Evolutionary conservation across 2,329 filamentous ascomycete genomes (phyloP).

Genomic region (Colletotrichum lini): DNA sequence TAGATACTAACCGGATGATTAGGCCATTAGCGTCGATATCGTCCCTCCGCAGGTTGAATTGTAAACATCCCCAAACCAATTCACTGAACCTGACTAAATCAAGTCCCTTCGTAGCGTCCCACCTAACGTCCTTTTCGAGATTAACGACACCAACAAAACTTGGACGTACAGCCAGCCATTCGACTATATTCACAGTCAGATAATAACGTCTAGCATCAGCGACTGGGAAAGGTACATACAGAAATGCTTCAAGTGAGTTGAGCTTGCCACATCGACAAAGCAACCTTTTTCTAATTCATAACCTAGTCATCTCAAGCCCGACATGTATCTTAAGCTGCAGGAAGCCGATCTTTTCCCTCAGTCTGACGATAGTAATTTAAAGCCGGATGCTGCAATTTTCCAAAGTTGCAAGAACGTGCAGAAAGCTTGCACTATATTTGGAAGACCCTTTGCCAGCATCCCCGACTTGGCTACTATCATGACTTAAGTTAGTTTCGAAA

Average conservation of each 20-base stretch:
- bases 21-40: conserved; percentile 49
- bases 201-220: conserved; percentile 49
- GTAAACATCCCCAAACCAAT: conserved; percentile 45
- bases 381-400: conserved; percentile 44
- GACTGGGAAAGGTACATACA: conserved; percentile 44
- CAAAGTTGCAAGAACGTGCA: conserved; percentile 51
- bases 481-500: conserved; percentile 65
- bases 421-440: conserved; percentile 48
- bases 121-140: conserved; percentile 48
- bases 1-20: not conserved
- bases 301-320: conserved; percentile 37
- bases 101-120: conserved; percentile 43
- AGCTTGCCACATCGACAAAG: conserved; percentile 10
- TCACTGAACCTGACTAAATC: conserved; percentile 46
- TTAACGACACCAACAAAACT: conserved; percentile 49
- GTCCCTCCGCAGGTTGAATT: conserved; percentile 51
- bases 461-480: conserved; percentile 53
- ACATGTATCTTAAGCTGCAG: conserved; percentile 51
- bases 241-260: conserved; percentile 39
- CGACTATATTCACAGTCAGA: conserved; percentile 53
- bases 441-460: conserved; percentile 49
- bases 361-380: conserved; percentile 58
- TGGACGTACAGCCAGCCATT: conserved; percentile 44
- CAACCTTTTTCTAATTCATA: conserved; percentile 43
- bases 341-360: conserved; percentile 47